A percentile compares a stretch with the other conserved stretches of the same genome.
Conservation (phyloP, 306 rosid genomes). For the Styphnolobium japonicum region DNA sequence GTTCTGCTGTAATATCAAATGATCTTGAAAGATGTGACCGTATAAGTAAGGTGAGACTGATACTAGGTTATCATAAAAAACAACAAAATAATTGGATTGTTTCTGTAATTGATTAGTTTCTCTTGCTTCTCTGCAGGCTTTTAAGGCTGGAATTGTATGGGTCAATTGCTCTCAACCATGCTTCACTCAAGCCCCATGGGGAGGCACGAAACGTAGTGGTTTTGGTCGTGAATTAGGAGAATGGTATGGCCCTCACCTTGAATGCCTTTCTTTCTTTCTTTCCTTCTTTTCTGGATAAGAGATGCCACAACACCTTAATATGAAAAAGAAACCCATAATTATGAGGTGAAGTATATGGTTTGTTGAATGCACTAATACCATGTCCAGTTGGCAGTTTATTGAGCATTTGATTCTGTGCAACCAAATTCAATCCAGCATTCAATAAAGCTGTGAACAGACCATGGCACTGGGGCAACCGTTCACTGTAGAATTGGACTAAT, state of each 20-base stretch:
- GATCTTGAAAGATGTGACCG: slow-evolving; percentile 96
- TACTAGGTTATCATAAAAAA: slow-evolving; percentile 18
- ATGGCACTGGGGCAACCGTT: not conserved
- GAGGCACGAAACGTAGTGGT: slow-evolving; percentile 94
- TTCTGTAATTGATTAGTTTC: not conserved
- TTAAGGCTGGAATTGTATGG: slow-evolving; percentile 93
- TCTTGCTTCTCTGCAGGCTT: slow-evolving; percentile 52
- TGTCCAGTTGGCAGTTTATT: not conserved
- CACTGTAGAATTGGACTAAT: not conserved
- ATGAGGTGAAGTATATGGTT: not conserved
- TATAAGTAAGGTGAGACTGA: slow-evolving; percentile 62
- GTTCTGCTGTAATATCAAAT: slow-evolving; percentile 85
- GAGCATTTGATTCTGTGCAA: not conserved
- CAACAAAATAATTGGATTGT: not conserved
- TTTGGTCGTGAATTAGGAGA: slow-evolving; percentile 98
- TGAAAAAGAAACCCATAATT: slow-evolving; percentile 2
- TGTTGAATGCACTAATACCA: not conserved
- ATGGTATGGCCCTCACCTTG: slow-evolving; percentile 52
- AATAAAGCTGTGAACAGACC: not conserved
- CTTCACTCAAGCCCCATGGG: slow-evolving; percentile 99
- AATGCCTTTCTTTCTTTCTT: not conserved
- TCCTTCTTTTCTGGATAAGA: not conserved
- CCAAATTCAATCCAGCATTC: not conserved
- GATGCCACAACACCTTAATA: not conserved
- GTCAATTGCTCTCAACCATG: slow-evolving; percentile 96